Base-by-base conservation (phyloP, 805 yeast genomes). In the Blastobotrys mokoenaii region DNA sequence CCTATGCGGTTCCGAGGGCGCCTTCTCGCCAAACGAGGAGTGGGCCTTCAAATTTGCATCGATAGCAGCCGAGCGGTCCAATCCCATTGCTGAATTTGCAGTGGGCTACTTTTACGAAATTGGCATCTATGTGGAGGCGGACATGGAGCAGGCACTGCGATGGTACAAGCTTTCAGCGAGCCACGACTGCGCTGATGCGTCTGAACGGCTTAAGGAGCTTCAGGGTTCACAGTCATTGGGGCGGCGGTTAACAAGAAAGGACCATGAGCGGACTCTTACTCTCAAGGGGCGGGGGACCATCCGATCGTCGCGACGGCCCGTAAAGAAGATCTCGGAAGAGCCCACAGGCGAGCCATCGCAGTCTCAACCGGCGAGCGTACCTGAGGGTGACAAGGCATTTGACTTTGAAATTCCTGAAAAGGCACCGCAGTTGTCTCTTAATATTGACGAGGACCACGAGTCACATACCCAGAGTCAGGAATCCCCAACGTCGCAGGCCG, bases 1-100 rank as follows among this genome's bases (percentile, higher is more conserved):
- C 53, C 69, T 83, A 10, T 79, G 87, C 0, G 94, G 94, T 1
- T 78, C 77, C 1, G 68, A 70, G 11, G 76, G 71, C 1, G 65
- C 76, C 1, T 59, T 83, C 37, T 64, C 65, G 37, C 71, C 73
- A 6, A 79, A 79, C 59, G 82, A 76, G 51, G 70, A 68, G 38
- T 82, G 81, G 65, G 86, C 88, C 1, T 80, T 75, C 51, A 60
- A 74, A 14, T 83, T 86, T 80, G 83, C 86, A 3, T 56, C 68
- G 6, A 72, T 73, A 46, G 81, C 83, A n/a, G 75, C 84, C 0
- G 77, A 76, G 45, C 72, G 71, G 20, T 81, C 80, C 18, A 67
- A 77, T 44, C 67, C 74, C 1, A 75, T 79, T 49, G 86, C 84
- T 2, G 79, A 80, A 53, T 83, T 76, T 57, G 83, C 85, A 35